Conservation (phyloP, 805 yeast genomes). For the Wickerhamomyces mucosus region DNA sequence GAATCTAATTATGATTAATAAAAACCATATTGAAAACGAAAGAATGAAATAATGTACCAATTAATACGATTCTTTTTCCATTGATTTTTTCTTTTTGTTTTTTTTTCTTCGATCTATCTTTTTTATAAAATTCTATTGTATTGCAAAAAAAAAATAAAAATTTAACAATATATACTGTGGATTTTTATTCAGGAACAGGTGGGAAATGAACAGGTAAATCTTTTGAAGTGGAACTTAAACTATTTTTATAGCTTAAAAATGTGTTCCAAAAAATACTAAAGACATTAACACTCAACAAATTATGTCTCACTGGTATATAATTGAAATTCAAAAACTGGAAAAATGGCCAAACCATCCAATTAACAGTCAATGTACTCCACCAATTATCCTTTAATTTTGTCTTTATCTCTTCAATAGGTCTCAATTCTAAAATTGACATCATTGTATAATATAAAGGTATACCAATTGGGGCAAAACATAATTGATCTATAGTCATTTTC, state of each 20-base stretch:
- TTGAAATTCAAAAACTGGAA: slow-evolving; percentile 76
- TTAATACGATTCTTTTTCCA: not conserved
- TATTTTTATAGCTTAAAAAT: slow-evolving; percentile 55
- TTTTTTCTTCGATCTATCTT: too few species aligned
- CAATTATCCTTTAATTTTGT: slow-evolving; percentile 39
- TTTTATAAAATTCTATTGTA: too few species aligned
- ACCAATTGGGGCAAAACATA: slow-evolving; percentile 67
- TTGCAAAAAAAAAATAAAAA: not conserved
- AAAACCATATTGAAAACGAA: not conserved
- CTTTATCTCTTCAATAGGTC: slow-evolving; percentile 29
- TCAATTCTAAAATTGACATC: slow-evolving; percentile 60
- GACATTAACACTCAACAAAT: slow-evolving; percentile 60
- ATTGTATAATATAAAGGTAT: slow-evolving; percentile 62
- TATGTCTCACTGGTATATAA: slow-evolving; percentile 60
- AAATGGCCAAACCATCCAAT: slow-evolving; percentile 87
- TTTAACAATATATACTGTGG: not conserved
- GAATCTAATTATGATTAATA: not conserved
- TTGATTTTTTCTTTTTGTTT: too few species aligned
- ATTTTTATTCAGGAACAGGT: slow-evolving; percentile 28
- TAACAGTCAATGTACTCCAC: slow-evolving; percentile 59
- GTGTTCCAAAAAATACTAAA: slow-evolving; percentile 82
- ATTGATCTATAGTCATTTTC: slow-evolving; percentile 64
- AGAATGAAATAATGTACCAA: not conserved
- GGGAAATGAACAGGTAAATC: slow-evolving; percentile 26
- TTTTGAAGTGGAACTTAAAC: slow-evolving; percentile 17